These are phyloP conservation scores for Reticulascus tulasneorum DNA, from an alignment of 2,329 filamentous ascomycete genomes.

Conservation along the genomic window DNA sequence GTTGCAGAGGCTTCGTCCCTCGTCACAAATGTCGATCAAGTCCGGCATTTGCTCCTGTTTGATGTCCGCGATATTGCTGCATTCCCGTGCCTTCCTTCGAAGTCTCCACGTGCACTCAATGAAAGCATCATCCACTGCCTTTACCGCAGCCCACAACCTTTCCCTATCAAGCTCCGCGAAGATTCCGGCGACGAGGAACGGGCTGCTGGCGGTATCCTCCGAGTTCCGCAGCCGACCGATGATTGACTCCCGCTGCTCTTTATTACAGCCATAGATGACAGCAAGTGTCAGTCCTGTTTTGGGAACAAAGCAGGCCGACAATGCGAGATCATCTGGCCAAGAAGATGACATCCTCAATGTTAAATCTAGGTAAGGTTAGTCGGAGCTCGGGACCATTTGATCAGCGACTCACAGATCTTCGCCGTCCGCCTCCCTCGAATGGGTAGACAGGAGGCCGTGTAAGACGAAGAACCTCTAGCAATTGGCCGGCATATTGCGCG, in stretches of 20 bases:
- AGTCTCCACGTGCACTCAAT: no score
- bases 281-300: slow-evolving; percentile 1
- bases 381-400: no score
- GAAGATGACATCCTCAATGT: slow-evolving; percentile 1
- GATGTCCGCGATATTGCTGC: no score
- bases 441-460: no score
- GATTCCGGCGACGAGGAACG: neutral
- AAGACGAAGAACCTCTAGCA: no score
- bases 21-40: no score
- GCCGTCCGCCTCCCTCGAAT: no score
- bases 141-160: neutral
- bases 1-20: neutral
- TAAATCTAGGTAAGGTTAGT: no score
- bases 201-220: neutral
- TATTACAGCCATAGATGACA: slow-evolving; percentile 2
- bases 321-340: neutral
- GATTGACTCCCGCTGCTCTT: slow-evolving; percentile 1
- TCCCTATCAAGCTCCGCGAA: slow-evolving; percentile 3
- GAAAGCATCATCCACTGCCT: neutral
- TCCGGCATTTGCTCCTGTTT: no score
- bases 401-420: no score
- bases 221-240: neutral
- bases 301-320: slow-evolving; percentile 5
- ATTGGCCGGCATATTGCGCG: no score
- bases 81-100: no score